A percentile compares a stretch with the other conserved stretches of the same genome.
Conservation (phyloP, 2,329 filamentous ascomycete species). For the Diaporthe caulivora region DNA sequence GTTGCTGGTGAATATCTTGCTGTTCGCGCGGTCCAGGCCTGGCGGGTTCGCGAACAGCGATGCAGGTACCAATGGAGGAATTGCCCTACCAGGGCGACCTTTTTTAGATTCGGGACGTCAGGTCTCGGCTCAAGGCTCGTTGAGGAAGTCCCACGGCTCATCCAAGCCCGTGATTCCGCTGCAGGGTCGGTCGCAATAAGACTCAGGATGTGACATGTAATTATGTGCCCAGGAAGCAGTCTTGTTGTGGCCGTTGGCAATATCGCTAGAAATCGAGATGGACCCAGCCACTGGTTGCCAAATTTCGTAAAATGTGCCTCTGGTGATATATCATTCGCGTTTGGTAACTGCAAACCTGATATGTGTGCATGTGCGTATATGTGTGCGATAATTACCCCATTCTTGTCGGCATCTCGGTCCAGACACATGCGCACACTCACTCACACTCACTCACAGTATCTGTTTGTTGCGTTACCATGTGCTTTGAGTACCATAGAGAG, state of each 20-base stretch:
- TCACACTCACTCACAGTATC: not conserved
- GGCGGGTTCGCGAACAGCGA: conserved; percentile 9
- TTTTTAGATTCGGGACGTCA: conserved; percentile 20
- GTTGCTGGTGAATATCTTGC: not conserved
- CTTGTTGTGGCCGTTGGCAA: conserved; percentile 1
- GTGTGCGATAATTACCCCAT: conserved; percentile 19
- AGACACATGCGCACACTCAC: not conserved
- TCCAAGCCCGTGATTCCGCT: conserved; percentile 22
- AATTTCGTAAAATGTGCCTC: conserved; percentile 13
- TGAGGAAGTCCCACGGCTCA: conserved; percentile 20
- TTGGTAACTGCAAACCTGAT: not conserved
- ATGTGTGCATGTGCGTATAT: not conserved
- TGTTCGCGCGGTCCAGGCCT: conserved; percentile 10
- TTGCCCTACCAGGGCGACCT: not conserved
- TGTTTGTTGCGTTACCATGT: conserved; percentile 7
- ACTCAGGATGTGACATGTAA: conserved; percentile 28
- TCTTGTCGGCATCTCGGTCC: conserved; percentile 17
- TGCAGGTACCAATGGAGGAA: conserved; percentile 32
- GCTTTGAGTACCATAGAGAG: conserved; percentile 11
- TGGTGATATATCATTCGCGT: conserved; percentile 9
- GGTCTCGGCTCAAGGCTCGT: conserved; percentile 6
- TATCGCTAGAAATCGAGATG: conserved; percentile 20
- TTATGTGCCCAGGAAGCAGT: conserved; percentile 17
- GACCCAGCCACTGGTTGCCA: conserved; percentile 17
- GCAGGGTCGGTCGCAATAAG: conserved; percentile 20